Percentiles rank a stretch among this genome's conserved stretches.
Conservation (phyloP, 2,329 filamentous ascomycete genomes). For the Fusarium sp. region DNA sequence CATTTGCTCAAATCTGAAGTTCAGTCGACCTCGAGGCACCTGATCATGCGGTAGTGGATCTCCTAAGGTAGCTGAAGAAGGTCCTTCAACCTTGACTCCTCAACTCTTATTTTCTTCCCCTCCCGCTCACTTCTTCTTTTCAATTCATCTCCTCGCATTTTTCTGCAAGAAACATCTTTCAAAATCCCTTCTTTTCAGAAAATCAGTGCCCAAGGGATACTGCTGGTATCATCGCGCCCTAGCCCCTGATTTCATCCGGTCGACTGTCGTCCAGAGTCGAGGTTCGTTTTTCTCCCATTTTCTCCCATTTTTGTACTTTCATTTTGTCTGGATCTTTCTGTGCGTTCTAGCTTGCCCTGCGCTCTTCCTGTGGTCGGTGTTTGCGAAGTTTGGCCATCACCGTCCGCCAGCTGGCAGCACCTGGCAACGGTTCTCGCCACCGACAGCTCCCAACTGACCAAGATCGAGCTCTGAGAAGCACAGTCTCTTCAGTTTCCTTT, state of each 20-base stretch:
- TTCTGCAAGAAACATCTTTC: background rate
- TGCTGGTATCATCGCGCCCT: background rate
- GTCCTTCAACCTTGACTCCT: too few relatives aligned
- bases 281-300: background rate
- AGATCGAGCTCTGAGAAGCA: background rate
- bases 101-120: background rate
- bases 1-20: background rate
- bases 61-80: too few relatives aligned
- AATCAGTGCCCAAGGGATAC: background rate
- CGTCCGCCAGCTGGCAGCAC: background rate
- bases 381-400: background rate
- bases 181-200: background rate
- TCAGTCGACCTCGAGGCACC: background rate
- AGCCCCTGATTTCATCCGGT: background rate
- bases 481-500: background rate
- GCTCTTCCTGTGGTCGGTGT: background rate
- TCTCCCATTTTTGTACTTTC: background rate
- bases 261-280: background rate
- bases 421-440: background rate
- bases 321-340: background rate
- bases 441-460: background rate
- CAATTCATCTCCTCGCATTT: background rate
- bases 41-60: background rate
- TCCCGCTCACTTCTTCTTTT: background rate
- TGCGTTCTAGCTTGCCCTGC: background rate